phyloP scores from a whole-genome alignment of 1,284 basidiomycete genomes.

The Heterobasidion irregulare region DNA sequence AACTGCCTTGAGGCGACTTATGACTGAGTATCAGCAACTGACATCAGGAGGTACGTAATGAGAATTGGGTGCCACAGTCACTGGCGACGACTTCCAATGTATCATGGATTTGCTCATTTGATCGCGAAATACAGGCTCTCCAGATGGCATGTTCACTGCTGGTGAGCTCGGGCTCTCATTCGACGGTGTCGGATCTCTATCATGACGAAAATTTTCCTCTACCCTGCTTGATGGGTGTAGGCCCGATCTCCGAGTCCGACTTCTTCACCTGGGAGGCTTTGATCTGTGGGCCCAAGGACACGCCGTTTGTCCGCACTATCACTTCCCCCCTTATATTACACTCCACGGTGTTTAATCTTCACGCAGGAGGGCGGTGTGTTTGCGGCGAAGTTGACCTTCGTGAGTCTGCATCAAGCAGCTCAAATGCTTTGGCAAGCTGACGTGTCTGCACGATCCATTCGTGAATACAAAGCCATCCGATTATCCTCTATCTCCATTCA shows the following conservation, averaged over 20 bases:
- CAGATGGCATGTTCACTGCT: conserved; percentile 91
- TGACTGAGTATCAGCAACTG: conserved; percentile 92
- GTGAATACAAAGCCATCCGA: conserved; percentile 63
- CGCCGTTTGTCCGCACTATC: conserved; percentile 74
- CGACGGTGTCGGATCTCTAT: neutral
- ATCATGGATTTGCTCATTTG: conserved; percentile 1
- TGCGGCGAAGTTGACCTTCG: conserved; percentile 86
- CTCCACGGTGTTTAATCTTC: neutral
- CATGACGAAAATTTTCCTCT: neutral
- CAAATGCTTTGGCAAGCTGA: conserved; percentile 3
- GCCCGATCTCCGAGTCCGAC: conserved; percentile 89
- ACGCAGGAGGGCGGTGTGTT: conserved; percentile 93
- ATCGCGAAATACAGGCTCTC: conserved; percentile 50
- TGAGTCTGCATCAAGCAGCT: conserved; percentile 32
- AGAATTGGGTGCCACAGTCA: too few species aligned
- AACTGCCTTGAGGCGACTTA: conserved; percentile 71
- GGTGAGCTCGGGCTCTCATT: conserved; percentile 35
- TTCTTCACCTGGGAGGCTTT: conserved; percentile 99
- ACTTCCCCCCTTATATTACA: neutral
- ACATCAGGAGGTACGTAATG: conserved; percentile 44
- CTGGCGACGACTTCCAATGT: neutral
- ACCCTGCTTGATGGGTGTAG: conserved; percentile 25
- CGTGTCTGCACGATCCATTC: neutral
- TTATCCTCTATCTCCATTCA: conserved; percentile 94
- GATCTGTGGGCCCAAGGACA: conserved; percentile 94